Base-by-base conservation (phyloP, 768 basidiomycete genomes). In the Crassisporium funariophilum region DNA sequence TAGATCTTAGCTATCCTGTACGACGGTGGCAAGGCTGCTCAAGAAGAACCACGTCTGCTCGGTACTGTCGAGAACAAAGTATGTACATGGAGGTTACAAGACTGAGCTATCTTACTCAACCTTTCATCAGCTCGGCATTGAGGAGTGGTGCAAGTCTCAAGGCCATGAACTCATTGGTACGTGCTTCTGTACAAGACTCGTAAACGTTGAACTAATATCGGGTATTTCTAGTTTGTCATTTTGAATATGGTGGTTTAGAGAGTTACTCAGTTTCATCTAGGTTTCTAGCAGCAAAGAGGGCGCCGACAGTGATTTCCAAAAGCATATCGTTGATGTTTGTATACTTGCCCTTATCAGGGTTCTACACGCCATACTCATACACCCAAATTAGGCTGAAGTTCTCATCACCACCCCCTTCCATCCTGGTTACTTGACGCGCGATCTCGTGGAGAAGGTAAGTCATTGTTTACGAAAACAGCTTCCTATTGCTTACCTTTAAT, bases 391-490 rank as follows among this genome's bases (percentile, higher is more conserved):
- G 85, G 84, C 86, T 36, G 88, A 90, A 64, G 78, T 90, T 47
- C 64, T 89, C 60, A 90, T 89, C 63, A 88, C 88, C 2, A 90
- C 88, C 4, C 88, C 88, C 4, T 91, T 91, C 82, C 88, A 91
- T 65, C 88, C 88, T 46, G 88, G 84, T 54, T 91, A 91, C 65
- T 77, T 91, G 49, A 91, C 88, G 2, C 76, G 73, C 27, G 87
- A 88, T 0, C 72, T 90, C 44, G 60, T 90, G 50, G 74, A 81
- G 41, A 88, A 87, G 76, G 86, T 78, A 60, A 37, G 22, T 21
- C 13, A 7, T 7, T 15, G 27, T 29, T 39, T 13, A 19, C n/a
- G 31, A 31, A 46, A 29, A 16, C 21, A 36, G 27, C 8, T 21
- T 27, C 21, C 12, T n/a, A 43, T 34, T 5, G n/a, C 33, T 42